Evolutionary conservation across 2,329 filamentous ascomycete genomes (phyloP).

Genomic region (Diaporthe sp.): DNA sequence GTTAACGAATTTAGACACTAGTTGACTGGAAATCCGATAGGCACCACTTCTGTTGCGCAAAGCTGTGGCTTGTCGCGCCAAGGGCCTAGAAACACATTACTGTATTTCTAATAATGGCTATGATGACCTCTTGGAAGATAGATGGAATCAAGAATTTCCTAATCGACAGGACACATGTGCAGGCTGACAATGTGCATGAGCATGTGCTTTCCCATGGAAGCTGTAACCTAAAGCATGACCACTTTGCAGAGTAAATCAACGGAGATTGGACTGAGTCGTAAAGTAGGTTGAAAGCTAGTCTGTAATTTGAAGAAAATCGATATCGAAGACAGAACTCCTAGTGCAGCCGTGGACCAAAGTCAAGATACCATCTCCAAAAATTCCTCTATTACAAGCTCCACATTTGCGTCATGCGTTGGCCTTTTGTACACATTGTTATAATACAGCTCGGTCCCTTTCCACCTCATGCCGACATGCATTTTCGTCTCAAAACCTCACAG

Average conservation of each 20-base stretch:
- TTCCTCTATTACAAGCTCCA: neutral
- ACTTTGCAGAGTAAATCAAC: too few relatives aligned
- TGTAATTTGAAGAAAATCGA: neutral
- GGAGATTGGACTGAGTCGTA: neutral
- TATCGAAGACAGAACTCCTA: neutral
- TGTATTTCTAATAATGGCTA: neutral
- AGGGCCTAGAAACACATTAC: neutral
- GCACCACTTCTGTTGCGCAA: conserved; percentile 9
- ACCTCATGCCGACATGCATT: neutral
- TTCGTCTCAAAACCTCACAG: neutral
- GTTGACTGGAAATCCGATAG: conserved; percentile 10
- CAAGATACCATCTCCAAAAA: neutral
- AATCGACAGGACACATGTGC: neutral
- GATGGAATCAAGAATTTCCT: neutral
- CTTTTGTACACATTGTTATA: neutral
- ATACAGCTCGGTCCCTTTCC: neutral
- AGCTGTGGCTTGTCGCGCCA: conserved; percentile 51
- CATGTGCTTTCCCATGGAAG: neutral
- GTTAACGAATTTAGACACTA: neutral
- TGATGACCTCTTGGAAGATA: neutral
- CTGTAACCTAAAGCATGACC: neutral
- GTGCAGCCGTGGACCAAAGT: neutral
- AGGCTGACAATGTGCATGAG: neutral
- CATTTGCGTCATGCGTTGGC: neutral
- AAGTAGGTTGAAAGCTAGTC: neutral